Percentiles rank a stretch among this genome's conserved stretches.
These are phyloP conservation scores for Durio zibethinus DNA, from an alignment of 345 rosid genomes.

Conservation along the genomic window DNA sequence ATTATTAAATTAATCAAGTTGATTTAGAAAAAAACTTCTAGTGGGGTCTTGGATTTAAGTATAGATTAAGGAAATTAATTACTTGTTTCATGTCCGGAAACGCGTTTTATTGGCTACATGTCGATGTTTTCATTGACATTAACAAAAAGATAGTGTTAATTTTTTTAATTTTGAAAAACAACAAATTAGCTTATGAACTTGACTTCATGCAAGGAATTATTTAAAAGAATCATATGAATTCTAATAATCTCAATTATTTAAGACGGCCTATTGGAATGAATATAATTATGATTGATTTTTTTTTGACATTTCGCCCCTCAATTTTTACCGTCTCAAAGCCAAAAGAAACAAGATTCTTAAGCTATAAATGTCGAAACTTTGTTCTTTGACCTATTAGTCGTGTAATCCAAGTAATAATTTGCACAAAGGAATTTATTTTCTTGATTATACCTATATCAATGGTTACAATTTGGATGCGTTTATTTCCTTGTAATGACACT, in stretches of 20 bases:
- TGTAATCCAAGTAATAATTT: background rate
- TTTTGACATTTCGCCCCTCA: conserved; percentile 10
- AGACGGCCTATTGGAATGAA: conserved; percentile 6
- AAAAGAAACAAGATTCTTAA: background rate
- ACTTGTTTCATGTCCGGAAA: conserved; percentile 28
- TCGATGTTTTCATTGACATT: conserved; percentile 28
- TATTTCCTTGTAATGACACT: background rate
- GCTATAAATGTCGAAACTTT: conserved; percentile 4
- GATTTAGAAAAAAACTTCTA: background rate
- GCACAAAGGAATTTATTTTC: background rate
- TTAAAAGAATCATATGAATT: conserved; percentile 24
- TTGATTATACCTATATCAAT: background rate
- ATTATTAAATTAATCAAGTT: conserved; percentile 19
- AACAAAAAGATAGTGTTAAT: conserved; percentile 19
- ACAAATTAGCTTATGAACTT: conserved; percentile 27
- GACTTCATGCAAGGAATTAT: conserved; percentile 21
- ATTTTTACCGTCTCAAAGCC: conserved; percentile 3
- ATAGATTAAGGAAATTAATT: conserved; percentile 27
- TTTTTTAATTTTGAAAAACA: conserved; percentile 2
- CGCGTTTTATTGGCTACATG: conserved; percentile 21
- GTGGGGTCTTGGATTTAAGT: conserved; percentile 30
- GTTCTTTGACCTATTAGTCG: background rate
- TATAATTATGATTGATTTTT: conserved; percentile 3
- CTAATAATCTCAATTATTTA: conserved; percentile 27
- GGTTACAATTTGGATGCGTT: background rate